A percentile compares a stretch with the other conserved stretches of the same genome.
These are phyloP conservation scores for Aspergillus asperescens DNA, from an alignment of 495 filamentous ascomycete genomes.

Conservation along the genomic window DNA sequence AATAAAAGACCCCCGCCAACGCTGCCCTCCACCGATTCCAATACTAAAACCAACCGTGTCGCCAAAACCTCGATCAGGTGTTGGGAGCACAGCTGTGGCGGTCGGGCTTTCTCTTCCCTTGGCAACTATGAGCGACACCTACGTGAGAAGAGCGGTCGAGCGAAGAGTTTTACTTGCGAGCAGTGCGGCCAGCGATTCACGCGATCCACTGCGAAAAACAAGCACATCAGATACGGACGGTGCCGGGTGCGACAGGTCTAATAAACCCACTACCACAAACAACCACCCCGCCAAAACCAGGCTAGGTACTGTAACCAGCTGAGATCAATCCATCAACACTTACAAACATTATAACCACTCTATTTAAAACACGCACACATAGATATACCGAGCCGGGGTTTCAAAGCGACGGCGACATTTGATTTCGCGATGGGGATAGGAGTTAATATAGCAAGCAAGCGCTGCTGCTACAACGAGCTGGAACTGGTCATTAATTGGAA, in stretches of 20 bases:
- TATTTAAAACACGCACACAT: background rate
- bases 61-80: constrained; percentile 7
- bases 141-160: constrained; percentile 11
- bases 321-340: background rate
- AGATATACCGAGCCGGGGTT: background rate
- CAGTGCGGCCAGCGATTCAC: constrained; percentile 11
- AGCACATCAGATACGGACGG: constrained; percentile 7
- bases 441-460: background rate
- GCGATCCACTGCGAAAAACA: constrained; percentile 12
- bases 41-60: background rate
- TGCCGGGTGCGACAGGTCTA: constrained; percentile 1
- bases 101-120: constrained; percentile 11
- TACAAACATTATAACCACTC: background rate
- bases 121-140: constrained; percentile 16
- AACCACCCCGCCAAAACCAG: background rate
- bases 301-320: too few relatives aligned
- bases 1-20: background rate
- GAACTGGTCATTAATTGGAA: background rate
- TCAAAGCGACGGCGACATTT: background rate
- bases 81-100: constrained; percentile 14
- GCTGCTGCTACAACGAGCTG: background rate
- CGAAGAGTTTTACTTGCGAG: constrained; percentile 10
- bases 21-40: background rate
- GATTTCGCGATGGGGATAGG: background rate
- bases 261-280: background rate